These are phyloP conservation scores for Suhomyces sp. DNA, from an alignment of 805 yeast species.

Conservation along the genomic window DNA sequence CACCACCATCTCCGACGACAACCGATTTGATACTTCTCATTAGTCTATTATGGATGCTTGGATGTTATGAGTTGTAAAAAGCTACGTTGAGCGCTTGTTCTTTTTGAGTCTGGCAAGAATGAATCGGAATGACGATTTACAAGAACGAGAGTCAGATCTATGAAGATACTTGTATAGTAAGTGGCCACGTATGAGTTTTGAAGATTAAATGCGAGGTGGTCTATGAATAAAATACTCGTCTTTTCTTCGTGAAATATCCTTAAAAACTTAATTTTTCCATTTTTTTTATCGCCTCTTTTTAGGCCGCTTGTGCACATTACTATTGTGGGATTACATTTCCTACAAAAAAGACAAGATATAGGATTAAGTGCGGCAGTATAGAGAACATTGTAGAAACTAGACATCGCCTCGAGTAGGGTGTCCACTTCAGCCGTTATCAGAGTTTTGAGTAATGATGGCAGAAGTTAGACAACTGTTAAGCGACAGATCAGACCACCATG, in stretches of 20 bases:
- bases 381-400: background rate
- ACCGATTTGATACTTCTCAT: conserved; percentile 92
- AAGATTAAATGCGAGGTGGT: background rate
- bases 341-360: background rate
- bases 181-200: background rate
- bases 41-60: background rate
- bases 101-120: background rate
- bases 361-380: background rate
- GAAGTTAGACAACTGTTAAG: background rate
- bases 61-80: background rate
- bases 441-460: background rate
- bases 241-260: background rate
- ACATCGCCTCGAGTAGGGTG: background rate
- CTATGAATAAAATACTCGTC: background rate
- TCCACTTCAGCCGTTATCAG: background rate
- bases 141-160: background rate
- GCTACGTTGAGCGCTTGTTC: background rate
- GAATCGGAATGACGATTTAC: background rate
- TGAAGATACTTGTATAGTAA: background rate
- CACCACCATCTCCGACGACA: conserved; percentile 94
- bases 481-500: background rate
- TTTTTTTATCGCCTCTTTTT: background rate
- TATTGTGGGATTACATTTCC: background rate
- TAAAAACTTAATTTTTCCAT: background rate
- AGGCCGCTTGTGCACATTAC: background rate